Evolutionary conservation across 352 stramenopile genomes (phyloP), one percentile per base, ranked within the genome.

Genomic region (Phytopythium chamaehyphon): DNA sequence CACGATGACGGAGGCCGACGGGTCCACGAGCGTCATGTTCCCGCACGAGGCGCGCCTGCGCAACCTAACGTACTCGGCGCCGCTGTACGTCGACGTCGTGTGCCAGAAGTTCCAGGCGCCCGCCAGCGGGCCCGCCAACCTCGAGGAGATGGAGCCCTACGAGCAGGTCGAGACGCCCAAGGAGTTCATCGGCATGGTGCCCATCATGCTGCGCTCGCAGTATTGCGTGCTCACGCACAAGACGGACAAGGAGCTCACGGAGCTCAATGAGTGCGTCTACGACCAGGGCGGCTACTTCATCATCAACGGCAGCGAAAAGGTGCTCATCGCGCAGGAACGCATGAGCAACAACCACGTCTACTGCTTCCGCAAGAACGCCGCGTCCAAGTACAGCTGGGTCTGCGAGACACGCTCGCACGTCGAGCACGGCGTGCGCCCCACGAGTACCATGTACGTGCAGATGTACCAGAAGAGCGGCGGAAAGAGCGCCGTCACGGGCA

Each of bases 301-400:
- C 42, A 98, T 98, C 62, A 98, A 98, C 69, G 95, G 95, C 44
- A 96, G 84, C 39, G 95, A 98, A 59, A 98, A 98, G 71, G 97
- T 99, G 51, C 91, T 99, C 40, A 98, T 99, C 63, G 97, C 97
- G 0, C 97, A 99, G 66, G 98, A 99, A 65, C 88, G 97, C 35
- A 98, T 99, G 85, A 98, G 88, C 48, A 99, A 99, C 74, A 99
- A 99, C 88, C 96, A 99, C 75, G 97, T 99, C 15, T 99, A 99
- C 76, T 98, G 96, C 35, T 99, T 99, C 73, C 80, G 96, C 55
- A 99, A 99, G 86, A 98, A 97, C 55, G 91, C 95, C 47, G 93
- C 96, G 16, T 96, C 83, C 69, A 99, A 99, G 72, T 96, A 95
- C 71, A 91, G 71, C 24, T 97, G 88, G 88, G 93, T 98, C 9